These are phyloP conservation scores for Termitomyces sp. DNA, from an alignment of 768 basidiomycete genomes.

Conservation along the genomic window DNA sequence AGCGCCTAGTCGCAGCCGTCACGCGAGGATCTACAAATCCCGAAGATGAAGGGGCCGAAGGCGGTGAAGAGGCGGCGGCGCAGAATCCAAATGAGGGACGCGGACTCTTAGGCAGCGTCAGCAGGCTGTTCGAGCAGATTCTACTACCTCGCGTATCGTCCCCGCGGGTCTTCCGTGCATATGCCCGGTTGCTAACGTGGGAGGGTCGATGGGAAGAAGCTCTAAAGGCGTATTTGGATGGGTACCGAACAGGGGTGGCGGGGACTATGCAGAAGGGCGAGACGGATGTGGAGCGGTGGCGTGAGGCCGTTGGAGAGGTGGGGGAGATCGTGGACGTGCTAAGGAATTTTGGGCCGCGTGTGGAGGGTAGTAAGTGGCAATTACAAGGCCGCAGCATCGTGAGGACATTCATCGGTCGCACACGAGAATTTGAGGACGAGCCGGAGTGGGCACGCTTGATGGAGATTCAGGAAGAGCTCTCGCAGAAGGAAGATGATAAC, in stretches of 20 bases:
- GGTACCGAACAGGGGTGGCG: constrained; percentile 71
- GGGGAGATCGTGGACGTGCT: constrained; percentile 82
- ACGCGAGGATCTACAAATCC: constrained; percentile 47
- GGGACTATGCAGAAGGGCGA: constrained; percentile 62
- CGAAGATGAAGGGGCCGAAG: constrained; percentile 28
- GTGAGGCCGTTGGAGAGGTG: constrained; percentile 73
- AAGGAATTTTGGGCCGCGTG: constrained; percentile 76
- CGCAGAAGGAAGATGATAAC: constrained; percentile 26
- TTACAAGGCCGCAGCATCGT: constrained; percentile 85
- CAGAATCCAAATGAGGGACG: constrained; percentile 59
- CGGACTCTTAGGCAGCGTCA: constrained; percentile 63
- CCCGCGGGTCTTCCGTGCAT: constrained; percentile 75
- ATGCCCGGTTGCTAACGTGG: constrained; percentile 78
- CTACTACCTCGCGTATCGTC: constrained; percentile 83
- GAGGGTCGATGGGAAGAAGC: constrained; percentile 72
- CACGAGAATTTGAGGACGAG: constrained; percentile 86
- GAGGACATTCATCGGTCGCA: constrained; percentile 84
- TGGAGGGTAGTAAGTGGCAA: constrained; percentile 65
- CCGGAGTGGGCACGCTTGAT: constrained; percentile 74
- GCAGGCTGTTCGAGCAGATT: constrained; percentile 68
- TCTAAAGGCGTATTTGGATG: constrained; percentile 79
- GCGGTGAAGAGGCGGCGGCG: constrained; percentile 11
- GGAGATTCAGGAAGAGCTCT: constrained; percentile 63
- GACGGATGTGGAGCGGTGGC: constrained; percentile 65
- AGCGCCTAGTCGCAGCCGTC: constrained; percentile 85